Evolutionary conservation across 108 stramenopile genomes (phyloP).

Genomic region (Licmophora abbreviata): DNA sequence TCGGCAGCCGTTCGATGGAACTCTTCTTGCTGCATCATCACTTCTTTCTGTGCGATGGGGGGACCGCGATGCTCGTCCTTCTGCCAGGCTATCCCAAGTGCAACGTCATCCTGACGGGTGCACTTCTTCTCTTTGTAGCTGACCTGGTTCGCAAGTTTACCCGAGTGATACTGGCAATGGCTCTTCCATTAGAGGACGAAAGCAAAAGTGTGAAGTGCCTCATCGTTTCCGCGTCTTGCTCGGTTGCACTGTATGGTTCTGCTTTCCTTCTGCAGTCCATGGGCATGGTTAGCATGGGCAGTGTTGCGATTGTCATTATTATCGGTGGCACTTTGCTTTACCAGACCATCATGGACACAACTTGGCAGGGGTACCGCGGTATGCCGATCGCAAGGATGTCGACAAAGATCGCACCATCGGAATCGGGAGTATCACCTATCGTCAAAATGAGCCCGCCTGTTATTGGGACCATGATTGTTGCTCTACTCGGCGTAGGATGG

Average conservation of each 20-base stretch:
- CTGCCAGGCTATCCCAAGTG: conserved; percentile 32
- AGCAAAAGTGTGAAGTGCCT: conserved; percentile 9
- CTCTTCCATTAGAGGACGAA: conserved; percentile 24
- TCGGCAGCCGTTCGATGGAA: conserved; percentile 81
- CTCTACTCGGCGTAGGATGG: conserved; percentile 11
- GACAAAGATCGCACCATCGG: background rate
- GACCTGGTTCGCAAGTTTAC: conserved; percentile 16
- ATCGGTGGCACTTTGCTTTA: conserved; percentile 46
- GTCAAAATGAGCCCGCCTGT: conserved; percentile 24
- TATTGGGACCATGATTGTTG: conserved; percentile 21
- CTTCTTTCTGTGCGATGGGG: conserved; percentile 41
- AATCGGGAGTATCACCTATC: conserved; percentile 11
- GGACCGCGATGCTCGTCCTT: conserved; percentile 8
- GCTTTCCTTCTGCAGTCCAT: conserved; percentile 31
- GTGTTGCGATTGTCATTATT: conserved; percentile 31
- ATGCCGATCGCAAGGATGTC: no score
- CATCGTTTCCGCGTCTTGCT: no score
- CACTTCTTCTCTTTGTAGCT: conserved; percentile 15
- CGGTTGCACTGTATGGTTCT: conserved; percentile 35
- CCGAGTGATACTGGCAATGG: conserved; percentile 15
- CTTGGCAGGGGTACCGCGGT: conserved; percentile 25
- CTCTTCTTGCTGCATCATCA: conserved; percentile 85
- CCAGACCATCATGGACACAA: conserved; percentile 37
- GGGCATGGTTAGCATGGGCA: conserved; percentile 21
- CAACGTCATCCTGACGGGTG: conserved; percentile 19